Evolutionary conservation across 169 alveolate species (phyloP).

Genomic region (Cryptosporidium bovis): DNA sequence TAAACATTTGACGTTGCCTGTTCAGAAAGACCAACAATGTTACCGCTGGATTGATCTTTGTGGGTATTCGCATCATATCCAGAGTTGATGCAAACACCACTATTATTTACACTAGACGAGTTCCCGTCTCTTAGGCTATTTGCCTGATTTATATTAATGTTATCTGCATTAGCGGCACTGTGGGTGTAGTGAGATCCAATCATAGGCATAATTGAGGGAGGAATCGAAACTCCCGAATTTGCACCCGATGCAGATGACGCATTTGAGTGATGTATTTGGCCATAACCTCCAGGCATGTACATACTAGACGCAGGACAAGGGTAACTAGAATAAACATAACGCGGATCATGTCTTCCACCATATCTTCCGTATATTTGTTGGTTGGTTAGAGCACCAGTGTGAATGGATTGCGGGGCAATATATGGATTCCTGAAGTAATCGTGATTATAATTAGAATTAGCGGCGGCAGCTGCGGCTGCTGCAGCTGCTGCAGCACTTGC

Average conservation of each 20-base stretch:
- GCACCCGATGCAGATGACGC: constrained; percentile 22
- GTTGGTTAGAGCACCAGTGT: constrained; percentile 50
- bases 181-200: constrained; percentile 10
- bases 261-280: constrained; percentile 18
- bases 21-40: constrained; percentile 2
- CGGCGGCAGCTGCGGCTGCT: constrained; percentile 30
- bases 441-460: constrained; percentile 31
- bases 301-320: constrained; percentile 38
- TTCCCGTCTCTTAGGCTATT: constrained; percentile 11
- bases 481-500: constrained; percentile 2
- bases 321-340: constrained; percentile 57
- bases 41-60: neutral
- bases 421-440: constrained; percentile 65
- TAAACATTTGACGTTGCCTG: neutral
- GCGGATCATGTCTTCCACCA: constrained; percentile 67
- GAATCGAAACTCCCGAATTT: constrained; percentile 20
- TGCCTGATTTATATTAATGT: constrained; percentile 9
- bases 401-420: constrained; percentile 8
- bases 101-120: constrained; percentile 13
- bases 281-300: constrained; percentile 55
- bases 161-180: neutral
- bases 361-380: constrained; percentile 73
- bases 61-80: constrained; percentile 2
- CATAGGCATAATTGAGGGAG: constrained; percentile 34
- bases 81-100: neutral